phyloP scores from a whole-genome alignment of 129 eudicot species.

The Lonicera japonica region DNA sequence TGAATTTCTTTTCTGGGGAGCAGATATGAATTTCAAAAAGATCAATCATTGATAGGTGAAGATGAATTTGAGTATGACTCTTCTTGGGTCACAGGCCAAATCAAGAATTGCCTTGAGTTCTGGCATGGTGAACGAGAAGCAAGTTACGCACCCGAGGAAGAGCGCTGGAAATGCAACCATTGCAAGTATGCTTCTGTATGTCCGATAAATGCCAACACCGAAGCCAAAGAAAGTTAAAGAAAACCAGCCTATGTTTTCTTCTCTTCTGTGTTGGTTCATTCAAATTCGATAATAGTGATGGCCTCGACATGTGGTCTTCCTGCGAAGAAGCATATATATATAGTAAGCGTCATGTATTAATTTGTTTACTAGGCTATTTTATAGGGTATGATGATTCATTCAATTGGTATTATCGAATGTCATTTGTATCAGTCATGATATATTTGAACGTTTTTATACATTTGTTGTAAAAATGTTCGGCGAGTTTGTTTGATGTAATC shows the following conservation, averaged over 20 bases:
- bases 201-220: conserved; percentile 24
- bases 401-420: not conserved
- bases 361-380: not conserved
- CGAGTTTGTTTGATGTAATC: not conserved
- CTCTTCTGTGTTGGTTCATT: not conserved
- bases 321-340: not conserved
- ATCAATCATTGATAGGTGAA: conserved; percentile 65
- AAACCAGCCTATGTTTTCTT: not conserved
- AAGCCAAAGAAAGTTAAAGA: conserved; percentile 5
- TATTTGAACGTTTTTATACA: too few relatives aligned
- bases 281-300: not conserved
- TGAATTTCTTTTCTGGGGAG: not conserved
- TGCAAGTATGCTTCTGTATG: conserved; percentile 51
- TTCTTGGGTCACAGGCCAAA: conserved; percentile 45
- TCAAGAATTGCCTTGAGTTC: conserved; percentile 56
- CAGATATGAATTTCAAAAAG: conserved; percentile 79
- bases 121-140: conserved; percentile 80
- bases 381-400: conserved; percentile 9
- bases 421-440: not conserved
- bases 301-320: not conserved
- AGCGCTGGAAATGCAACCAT: conserved; percentile 68
- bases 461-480: not conserved
- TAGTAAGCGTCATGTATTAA: not conserved
- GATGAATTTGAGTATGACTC: conserved; percentile 42
- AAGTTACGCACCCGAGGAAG: conserved; percentile 43